phyloP scores from a whole-genome alignment of 2,329 filamentous ascomycete genomes.

The Cylindrodendrum hubeiense region DNA sequence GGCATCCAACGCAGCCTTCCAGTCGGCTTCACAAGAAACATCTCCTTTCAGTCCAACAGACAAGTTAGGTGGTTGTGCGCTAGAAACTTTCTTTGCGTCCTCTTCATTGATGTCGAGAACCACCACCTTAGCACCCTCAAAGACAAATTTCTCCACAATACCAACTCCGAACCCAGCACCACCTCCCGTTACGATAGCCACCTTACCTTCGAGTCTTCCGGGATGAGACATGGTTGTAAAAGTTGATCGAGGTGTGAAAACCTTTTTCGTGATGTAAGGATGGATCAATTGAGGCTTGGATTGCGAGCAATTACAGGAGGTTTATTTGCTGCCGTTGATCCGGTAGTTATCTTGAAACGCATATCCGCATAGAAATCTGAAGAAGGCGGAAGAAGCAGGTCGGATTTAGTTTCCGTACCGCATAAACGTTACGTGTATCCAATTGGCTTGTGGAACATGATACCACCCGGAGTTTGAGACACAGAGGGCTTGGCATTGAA shows the following conservation, averaged over 20 bases:
- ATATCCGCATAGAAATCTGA: too few species aligned
- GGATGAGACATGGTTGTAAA: not conserved
- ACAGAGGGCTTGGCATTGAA: too few species aligned
- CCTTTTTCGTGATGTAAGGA: too few species aligned
- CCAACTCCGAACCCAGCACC: slow-evolving; percentile 12
- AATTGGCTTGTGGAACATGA: too few species aligned
- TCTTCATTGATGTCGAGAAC: slow-evolving; percentile 5
- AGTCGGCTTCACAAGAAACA: slow-evolving; percentile 3
- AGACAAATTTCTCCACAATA: slow-evolving; percentile 3
- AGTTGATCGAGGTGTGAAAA: not conserved
- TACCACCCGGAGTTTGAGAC: too few species aligned
- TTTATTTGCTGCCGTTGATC: too few species aligned
- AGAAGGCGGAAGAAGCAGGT: too few species aligned
- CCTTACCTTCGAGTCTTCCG: slow-evolving; percentile 11
- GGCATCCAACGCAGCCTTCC: not conserved
- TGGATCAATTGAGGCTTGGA: too few species aligned
- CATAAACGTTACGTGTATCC: too few species aligned
- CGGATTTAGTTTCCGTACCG: too few species aligned
- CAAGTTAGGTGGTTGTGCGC: not conserved
- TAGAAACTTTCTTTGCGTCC: not conserved
- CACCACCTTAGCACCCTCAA: slow-evolving; percentile 15
- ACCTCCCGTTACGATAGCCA: slow-evolving; percentile 12
- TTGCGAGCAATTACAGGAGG: too few species aligned
- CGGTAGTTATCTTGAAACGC: too few species aligned
- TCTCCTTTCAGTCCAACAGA: not conserved